Evolutionary conservation across 1,139 yeast genomes (phyloP), one percentile per base, ranked within the genome.

Genomic region (Taphrina deformans): DNA sequence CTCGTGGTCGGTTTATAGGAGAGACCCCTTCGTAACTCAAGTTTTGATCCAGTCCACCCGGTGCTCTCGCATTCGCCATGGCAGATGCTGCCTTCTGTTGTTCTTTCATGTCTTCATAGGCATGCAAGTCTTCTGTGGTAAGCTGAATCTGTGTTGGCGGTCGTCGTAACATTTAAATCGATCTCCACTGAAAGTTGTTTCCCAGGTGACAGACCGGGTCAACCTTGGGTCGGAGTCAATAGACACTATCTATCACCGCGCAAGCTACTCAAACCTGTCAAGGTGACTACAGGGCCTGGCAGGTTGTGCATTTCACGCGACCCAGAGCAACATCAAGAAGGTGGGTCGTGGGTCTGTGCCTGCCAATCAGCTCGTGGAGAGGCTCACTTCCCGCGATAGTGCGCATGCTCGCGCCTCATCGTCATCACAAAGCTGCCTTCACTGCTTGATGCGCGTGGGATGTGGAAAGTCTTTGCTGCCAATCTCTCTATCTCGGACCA

Each of bases 101-200:
- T 40, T 58, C 55, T 35, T 45, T 64, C 29, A 46, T 33, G 41
- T 64, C 66, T 23, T 56, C 66, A 45, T 58, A 64, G n/a, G 41
- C 66, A 40, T 58, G 63, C 10, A 64, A 27, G 35, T 64, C 66
- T 45, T 64, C 67, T 14, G 61, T 48, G 12, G 65, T 53, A 14
- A 65, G 33, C n/a, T 61, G 56, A 21, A 65, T 61, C 29, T 59
- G 65, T 14, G 65, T 65, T 24, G 65, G 65, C 5, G 62, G 51
- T 62, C 64, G 45, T 29, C 66, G 64, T 9, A 64, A 16, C 66
- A 64, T 64, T n/a, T n/a, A n/a, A n/a, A n/a, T n/a, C n/a, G n/a
- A n/a, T n/a, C n/a, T n/a, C n/a, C n/a, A n/a, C n/a, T n/a, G n/a
- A n/a, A n/a, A n/a, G n/a, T n/a, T n/a, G n/a, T n/a, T n/a, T n/a